Evolutionary conservation across 2,329 filamentous ascomycete species (phyloP), one percentile per base, ranked within the genome.

Genomic region (Phoma sp.): DNA sequence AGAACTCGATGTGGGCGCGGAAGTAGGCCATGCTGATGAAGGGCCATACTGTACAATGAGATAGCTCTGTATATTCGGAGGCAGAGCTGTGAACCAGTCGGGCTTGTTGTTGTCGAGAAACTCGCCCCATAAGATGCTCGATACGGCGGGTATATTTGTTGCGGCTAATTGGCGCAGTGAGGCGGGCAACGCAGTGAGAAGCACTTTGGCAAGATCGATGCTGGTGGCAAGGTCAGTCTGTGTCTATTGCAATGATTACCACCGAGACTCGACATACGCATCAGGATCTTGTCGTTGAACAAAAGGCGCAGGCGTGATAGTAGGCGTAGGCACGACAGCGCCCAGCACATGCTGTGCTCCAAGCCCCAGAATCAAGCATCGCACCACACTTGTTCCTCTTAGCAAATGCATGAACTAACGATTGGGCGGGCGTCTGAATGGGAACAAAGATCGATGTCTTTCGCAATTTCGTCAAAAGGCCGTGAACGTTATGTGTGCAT

Each of bases 111-210:
- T 59, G 27, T 73, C 69, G 2, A 74, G 52, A 29, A 75, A 74
- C 7, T 74, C 66, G 2, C 60, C 56, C 66, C 67, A 71, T 6
- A 75, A 46, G 7, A 74, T 69, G 47, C 68, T 68, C 6, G 72
- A 75, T 2, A 70, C 67, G 4, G 69, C 71, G 2, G 71, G 70
- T 25, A 73, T 47, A 33, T 75, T 71, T 2, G 72, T 75, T 11
- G 69, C 71, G 32, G 70, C 72, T 7, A 74, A 62, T 44, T 69
- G 57, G 37, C 71, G 70, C 10, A 75, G 59, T 29, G 69, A 74
- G 22, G 63, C 61, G 18, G 72, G 72, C 5, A 75, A 58, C 35
- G 71, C 72, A 14, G 70, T 75, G 10, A 74, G 61, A 23, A 75
- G 65, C 24, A 74, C 58, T 46, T 68, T 51, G 41, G 68, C 70